A percentile compares a stretch with the other conserved stretches of the same genome.
phyloP scores from a whole-genome alignment of 176 grass and related monocot genomes.

The Dactylis glomerata region DNA sequence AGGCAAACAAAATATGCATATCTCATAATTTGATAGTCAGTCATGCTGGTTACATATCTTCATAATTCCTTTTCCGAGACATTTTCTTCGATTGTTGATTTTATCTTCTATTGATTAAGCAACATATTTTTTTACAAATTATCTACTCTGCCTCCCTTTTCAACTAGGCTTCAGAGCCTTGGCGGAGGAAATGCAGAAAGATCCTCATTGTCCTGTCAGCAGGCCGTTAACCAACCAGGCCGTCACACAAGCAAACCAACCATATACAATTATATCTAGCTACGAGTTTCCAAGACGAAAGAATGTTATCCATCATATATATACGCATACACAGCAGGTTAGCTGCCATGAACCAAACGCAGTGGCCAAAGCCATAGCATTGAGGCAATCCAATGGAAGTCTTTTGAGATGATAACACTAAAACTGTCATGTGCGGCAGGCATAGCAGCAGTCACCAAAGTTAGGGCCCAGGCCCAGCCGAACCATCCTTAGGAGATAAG shows the following conservation, averaged over 20 bases:
- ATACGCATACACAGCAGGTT: neutral
- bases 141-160: neutral
- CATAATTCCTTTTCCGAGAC: neutral
- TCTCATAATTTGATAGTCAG: neutral
- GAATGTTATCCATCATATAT: neutral
- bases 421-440: no score
- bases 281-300: neutral
- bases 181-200: neutral
- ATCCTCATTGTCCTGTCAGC: neutral
- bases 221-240: neutral
- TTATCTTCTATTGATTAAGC: neutral
- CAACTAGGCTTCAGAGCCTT: neutral
- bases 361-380: neutral
- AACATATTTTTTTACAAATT: neutral
- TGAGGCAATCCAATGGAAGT: neutral
- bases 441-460: no score
- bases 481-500: no score
- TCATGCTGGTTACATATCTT: neutral
- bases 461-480: no score
- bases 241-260: neutral
- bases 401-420: neutral
- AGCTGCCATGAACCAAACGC: conserved; percentile 1
- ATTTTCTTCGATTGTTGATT: neutral
- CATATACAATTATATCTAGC: neutral
- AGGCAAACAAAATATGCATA: neutral